phyloP scores from a whole-genome alignment of 345 rosid species.

The Eucalyptus tenuipes region DNA sequence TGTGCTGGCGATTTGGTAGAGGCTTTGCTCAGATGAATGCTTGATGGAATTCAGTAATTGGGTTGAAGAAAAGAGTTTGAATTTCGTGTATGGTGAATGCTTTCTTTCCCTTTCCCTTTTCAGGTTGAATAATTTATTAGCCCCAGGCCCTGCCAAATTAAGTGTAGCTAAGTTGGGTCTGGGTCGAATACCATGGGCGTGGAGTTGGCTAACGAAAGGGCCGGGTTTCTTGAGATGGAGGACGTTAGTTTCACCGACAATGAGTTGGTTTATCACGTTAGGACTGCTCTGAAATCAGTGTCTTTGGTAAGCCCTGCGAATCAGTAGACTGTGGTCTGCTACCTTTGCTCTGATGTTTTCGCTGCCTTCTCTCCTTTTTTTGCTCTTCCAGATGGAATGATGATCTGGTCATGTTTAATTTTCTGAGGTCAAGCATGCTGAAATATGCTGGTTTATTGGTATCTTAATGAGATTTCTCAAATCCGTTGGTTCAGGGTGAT shows the following conservation, averaged over 20 bases:
- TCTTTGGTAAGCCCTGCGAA: background rate
- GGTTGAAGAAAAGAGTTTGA: background rate
- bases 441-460: background rate
- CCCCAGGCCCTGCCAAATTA: background rate
- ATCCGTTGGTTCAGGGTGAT: constrained; percentile 32
- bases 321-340: background rate
- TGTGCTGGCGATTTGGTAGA: background rate
- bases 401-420: background rate
- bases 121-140: background rate
- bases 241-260: background rate
- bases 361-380: background rate
- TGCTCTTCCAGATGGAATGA: background rate
- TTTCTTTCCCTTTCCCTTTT: background rate
- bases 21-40: background rate
- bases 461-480: background rate
- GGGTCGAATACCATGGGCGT: constrained; percentile 1
- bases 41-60: background rate
- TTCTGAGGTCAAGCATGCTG: background rate
- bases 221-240: background rate
- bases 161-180: background rate
- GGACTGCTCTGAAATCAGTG: background rate
- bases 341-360: background rate
- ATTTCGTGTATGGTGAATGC: background rate
- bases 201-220: background rate
- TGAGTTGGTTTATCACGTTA: background rate